A percentile compares a stretch with the other conserved stretches of the same genome.
Evolutionary conservation across 2,329 filamentous ascomycete genomes (phyloP).

Genomic region (Paraphaeosphaeria minitans): DNA sequence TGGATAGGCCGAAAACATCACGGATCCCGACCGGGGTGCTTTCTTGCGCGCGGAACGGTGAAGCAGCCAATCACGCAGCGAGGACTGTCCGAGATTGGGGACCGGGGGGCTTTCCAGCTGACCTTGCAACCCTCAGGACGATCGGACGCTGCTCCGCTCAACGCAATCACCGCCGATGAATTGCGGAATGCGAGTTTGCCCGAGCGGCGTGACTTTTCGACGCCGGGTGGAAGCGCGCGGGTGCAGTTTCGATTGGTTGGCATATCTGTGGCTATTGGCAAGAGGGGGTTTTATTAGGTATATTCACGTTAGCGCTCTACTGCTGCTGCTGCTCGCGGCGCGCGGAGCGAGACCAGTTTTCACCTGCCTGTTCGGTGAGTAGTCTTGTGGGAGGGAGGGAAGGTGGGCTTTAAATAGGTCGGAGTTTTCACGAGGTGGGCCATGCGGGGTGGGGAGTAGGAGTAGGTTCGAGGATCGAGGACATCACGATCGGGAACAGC

Average conservation of each 20-base stretch:
- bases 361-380: constrained; percentile 7
- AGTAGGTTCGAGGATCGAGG: too few species aligned
- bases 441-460: too few species aligned
- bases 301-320: background rate
- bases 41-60: background rate
- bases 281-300: too few species aligned
- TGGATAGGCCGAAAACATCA: background rate
- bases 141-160: background rate
- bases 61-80: background rate
- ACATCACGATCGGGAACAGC: background rate
- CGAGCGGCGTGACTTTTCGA: background rate
- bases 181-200: background rate
- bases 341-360: background rate
- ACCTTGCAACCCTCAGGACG: background rate
- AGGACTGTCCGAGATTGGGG: background rate
- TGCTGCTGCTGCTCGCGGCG: background rate
- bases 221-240: background rate
- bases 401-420: background rate
- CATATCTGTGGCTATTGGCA: too few species aligned
- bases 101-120: background rate
- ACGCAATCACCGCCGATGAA: background rate
- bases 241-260: background rate
- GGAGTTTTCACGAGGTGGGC: background rate
- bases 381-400: too few species aligned
- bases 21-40: background rate